Percentiles rank a stretch among this genome's conserved stretches.
These are phyloP conservation scores for Epichloe festucae DNA, from an alignment of 2,329 filamentous ascomycete genomes.

Conservation along the genomic window DNA sequence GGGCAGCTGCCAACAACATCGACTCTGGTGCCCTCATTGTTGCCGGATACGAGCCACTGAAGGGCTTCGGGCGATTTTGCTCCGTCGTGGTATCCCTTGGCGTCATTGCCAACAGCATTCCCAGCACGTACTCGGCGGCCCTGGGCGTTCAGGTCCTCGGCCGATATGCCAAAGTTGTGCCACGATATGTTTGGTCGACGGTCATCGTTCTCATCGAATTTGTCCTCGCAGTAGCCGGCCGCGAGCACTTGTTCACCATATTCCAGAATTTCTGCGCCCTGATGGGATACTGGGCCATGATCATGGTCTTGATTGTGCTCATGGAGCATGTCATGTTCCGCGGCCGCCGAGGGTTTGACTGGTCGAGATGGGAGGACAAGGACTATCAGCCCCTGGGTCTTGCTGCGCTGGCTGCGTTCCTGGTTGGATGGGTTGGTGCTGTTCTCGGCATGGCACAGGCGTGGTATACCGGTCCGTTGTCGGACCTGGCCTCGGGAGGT, in stretches of 20 bases:
- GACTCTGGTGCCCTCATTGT: conserved; percentile 44
- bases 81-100: conserved; percentile 41
- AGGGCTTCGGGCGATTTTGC: conserved; percentile 43
- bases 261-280: conserved; percentile 40
- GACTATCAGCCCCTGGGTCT: conserved; percentile 29
- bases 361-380: conserved; percentile 33
- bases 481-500: conserved; percentile 36
- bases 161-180: conserved; percentile 37
- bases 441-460: conserved; percentile 44
- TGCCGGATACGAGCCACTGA: conserved; percentile 38
- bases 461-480: conserved; percentile 47
- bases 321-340: conserved; percentile 32
- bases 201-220: conserved; percentile 41
- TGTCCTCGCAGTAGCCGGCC: conserved; percentile 40
- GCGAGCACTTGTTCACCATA: conserved; percentile 38
- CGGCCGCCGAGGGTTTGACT: conserved; percentile 26
- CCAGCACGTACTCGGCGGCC: conserved; percentile 43
- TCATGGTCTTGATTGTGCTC: conserved; percentile 35
- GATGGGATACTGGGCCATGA: conserved; percentile 42
- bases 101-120: conserved; percentile 42
- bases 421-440: conserved; percentile 35
- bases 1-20: conserved; percentile 36
- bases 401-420: conserved; percentile 30
- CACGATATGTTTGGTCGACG: conserved; percentile 40
- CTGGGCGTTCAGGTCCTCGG: conserved; percentile 47